Base-by-base conservation (phyloP, 805 yeast species). In the Kluyveromyces lactis region DNA sequence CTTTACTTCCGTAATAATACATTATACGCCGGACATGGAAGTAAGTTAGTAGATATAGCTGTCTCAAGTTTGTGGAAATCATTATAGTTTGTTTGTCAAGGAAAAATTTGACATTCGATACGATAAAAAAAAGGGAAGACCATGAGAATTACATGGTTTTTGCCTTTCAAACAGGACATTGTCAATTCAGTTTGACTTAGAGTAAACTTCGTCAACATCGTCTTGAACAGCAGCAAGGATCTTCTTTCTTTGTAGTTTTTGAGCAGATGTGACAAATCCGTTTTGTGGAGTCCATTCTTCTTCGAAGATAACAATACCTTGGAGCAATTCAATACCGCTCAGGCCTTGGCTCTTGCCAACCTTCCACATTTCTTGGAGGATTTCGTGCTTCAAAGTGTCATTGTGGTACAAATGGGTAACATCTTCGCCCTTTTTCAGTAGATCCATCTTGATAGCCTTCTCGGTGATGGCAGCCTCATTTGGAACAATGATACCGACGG, bases 271-370 rank as follows among this genome's bases (percentile, higher is more conserved):
- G 42, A 90, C 94, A 49, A 68, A 86, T 0, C 96, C 97, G 58
- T 78, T 85, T 64, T 86, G 92, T 31, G 98, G 97, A 30, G 97
- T 92, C 97, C 98, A 92, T 68, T 92, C 98, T 38, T 79, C 90
- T 48, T 85, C 89, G 42, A 79, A 72, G 44, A 92, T 62, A 11
- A 82, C 86, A 45, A 82, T 71, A 50, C 89, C 95, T 48, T 76
- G 77, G 42, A 92, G 58, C 48, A 90, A 69, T 66, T 92, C 97
- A 50, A 86, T 89, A 43, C 95, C 95, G 36, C 64, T 69, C 49
- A 92, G 74, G 8, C 95, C 95, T 59, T 81, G 89, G 15, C 74
- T 51, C 63, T 75, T 80, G 51, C 87, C 98, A 7, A 96, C 85
- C 18, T 73, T 72, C 40, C 83, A 55, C 43, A 92, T 62, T 12